Conservation (phyloP, 495 filamentous ascomycete genomes). For the Talaromyces nanjingensis region DNA sequence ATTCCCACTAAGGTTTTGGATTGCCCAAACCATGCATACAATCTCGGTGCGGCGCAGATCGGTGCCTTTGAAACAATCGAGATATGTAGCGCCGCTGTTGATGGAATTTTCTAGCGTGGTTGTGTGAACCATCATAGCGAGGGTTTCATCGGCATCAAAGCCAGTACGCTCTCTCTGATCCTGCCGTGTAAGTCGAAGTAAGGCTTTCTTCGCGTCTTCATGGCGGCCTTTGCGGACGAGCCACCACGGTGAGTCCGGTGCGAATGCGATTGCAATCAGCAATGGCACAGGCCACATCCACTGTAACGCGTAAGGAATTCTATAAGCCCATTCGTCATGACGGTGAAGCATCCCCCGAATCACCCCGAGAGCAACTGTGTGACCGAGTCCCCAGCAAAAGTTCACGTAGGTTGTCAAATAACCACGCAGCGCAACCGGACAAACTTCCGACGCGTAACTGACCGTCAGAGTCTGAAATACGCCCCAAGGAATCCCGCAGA, state of each 20-base stretch:
- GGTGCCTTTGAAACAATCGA: conserved; percentile 68
- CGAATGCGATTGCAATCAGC: conserved; percentile 59
- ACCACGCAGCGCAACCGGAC: conserved; percentile 63
- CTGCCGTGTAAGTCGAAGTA: conserved; percentile 52
- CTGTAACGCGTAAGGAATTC: conserved; percentile 65
- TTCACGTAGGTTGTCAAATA: conserved; percentile 78
- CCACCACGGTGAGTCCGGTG: conserved; percentile 79
- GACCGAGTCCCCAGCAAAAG: conserved; percentile 67
- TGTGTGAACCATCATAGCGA: conserved; percentile 80
- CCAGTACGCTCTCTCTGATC: conserved; percentile 44
- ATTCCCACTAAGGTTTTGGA: conserved; percentile 72
- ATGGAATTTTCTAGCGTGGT: conserved; percentile 65
- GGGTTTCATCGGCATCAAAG: conserved; percentile 66
- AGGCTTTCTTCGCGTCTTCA: conserved; percentile 60
- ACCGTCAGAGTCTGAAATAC: conserved; percentile 66
- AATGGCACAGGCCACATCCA: conserved; percentile 82
- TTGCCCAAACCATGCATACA: conserved; percentile 72
- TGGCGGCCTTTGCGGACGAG: conserved; percentile 62
- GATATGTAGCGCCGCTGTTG: conserved; percentile 57
- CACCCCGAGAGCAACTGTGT: conserved; percentile 66
- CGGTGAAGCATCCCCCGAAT: conserved; percentile 56
- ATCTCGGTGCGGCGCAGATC: conserved; percentile 72
- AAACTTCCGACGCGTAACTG: conserved; percentile 75
- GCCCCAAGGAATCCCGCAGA: conserved; percentile 69
- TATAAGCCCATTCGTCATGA: conserved; percentile 56